Evolutionary conservation across 1,139 yeast genomes (phyloP).

Genomic region (Hansenula lynferdii): DNA sequence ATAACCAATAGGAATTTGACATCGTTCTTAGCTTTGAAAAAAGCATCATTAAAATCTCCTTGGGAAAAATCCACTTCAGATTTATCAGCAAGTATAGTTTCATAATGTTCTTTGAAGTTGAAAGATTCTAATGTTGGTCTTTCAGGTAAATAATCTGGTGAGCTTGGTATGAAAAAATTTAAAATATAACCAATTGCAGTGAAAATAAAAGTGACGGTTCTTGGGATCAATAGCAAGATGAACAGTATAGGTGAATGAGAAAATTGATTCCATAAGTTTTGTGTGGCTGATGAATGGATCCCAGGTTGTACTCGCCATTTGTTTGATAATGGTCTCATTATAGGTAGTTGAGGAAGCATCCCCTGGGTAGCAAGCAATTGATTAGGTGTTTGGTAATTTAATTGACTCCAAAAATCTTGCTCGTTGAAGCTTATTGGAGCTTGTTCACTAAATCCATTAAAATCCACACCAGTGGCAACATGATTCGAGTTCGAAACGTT

Average conservation of each 20-base stretch:
- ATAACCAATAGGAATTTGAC: conserved; percentile 27
- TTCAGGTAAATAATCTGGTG: conserved; percentile 17
- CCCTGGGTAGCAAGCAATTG: conserved; percentile 10
- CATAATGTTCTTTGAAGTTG: conserved; percentile 9
- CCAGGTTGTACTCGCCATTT: conserved; percentile 18
- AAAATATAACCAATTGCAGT: conserved; percentile 10
- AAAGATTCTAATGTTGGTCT: conserved; percentile 11
- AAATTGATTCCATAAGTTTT: conserved; percentile 5
- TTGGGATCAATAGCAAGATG: conserved; percentile 18
- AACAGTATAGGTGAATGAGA: conserved; percentile 18
- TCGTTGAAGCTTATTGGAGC: neutral
- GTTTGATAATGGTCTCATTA: conserved; percentile 27
- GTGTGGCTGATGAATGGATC: neutral
- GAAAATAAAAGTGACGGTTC: conserved; percentile 18
- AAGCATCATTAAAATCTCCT: conserved; percentile 27
- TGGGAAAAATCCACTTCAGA: conserved; percentile 9
- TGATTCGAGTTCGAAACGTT: neutral
- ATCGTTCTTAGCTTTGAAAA: conserved; percentile 24
- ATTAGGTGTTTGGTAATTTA: conserved; percentile 2
- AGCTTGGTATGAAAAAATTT: conserved; percentile 13
- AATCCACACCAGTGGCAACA: neutral
- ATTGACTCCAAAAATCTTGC: conserved; percentile 1
- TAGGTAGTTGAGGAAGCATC: conserved; percentile 25
- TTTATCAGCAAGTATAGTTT: conserved; percentile 13
- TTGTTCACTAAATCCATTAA: neutral